Percentiles rank a stretch among this genome's conserved stretches.
phyloP scores from a whole-genome alignment of 2,329 filamentous ascomycete genomes.

The Curvularia sp. region DNA sequence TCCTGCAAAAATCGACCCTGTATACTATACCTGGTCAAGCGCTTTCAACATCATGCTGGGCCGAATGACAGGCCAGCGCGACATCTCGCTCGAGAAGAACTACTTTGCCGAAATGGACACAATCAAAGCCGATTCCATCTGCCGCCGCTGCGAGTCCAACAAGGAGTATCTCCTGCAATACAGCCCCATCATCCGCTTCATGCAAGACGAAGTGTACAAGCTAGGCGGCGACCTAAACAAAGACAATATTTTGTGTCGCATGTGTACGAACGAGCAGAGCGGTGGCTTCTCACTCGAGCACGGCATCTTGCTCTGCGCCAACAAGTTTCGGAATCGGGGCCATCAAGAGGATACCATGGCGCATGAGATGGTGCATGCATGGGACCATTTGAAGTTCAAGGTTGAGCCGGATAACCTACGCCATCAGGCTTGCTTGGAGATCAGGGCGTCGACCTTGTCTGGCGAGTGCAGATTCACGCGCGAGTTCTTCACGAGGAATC shows the following conservation, averaged over 20 bases:
- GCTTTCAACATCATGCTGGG: conserved; percentile 84
- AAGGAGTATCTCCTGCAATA: conserved; percentile 84
- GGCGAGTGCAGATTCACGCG: conserved; percentile 91
- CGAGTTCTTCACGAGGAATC: conserved; percentile 83
- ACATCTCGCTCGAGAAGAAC: conserved; percentile 53
- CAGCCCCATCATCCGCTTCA: conserved; percentile 84
- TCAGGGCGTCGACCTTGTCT: conserved; percentile 88
- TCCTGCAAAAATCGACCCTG: conserved; percentile 39
- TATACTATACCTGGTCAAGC: conserved; percentile 73
- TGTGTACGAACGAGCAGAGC: conserved; percentile 74
- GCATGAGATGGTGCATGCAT: conserved; percentile 98
- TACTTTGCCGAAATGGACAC: conserved; percentile 81
- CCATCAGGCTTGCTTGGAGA: conserved; percentile 96
- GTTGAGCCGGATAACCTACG: conserved; percentile 82
- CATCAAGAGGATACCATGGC: conserved; percentile 93
- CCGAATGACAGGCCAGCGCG: conserved; percentile 50
- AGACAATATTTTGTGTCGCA: conserved; percentile 79
- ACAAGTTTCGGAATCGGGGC: conserved; percentile 79
- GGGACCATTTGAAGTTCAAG: conserved; percentile 91
- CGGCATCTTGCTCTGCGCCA: conserved; percentile 91
- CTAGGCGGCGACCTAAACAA: conserved; percentile 78
- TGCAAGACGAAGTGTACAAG: conserved; percentile 79
- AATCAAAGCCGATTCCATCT: conserved; percentile 78
- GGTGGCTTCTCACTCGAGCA: conserved; percentile 88
- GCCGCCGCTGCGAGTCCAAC: conserved; percentile 78